Percentiles rank a stretch among this genome's conserved stretches.
Evolutionary conservation across 1,284 basidiomycete species (phyloP).

Genomic region (Ceratobasidium sp.): DNA sequence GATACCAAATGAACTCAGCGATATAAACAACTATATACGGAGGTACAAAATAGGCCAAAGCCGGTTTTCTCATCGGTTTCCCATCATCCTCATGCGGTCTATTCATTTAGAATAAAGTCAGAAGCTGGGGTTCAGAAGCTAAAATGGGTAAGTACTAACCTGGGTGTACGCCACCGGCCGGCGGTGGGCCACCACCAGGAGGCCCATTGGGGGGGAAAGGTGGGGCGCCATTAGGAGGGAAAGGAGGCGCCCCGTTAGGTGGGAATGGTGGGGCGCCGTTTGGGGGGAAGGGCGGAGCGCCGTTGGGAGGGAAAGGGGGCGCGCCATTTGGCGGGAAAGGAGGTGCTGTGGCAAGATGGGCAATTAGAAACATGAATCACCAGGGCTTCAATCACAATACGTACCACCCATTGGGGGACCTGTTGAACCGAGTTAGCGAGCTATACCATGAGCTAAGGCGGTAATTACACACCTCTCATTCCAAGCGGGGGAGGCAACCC

Average conservation of each 20-base stretch:
- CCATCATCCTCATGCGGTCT: conserved; percentile 83
- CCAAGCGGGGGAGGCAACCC: conserved; percentile 37
- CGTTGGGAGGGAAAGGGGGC: conserved; percentile 43
- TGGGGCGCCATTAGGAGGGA: conserved; percentile 54
- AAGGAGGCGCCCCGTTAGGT: conserved; percentile 61
- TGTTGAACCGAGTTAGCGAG: conserved; percentile 49
- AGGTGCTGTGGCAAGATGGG: conserved; percentile 59
- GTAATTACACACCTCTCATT: conserved; percentile 33
- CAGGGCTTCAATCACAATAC: conserved; percentile 43
- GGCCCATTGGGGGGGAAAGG: conserved; percentile 55
- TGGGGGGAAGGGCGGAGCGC: conserved; percentile 56
- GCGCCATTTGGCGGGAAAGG: conserved; percentile 51
- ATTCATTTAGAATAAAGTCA: background rate
- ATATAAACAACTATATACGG: conserved; percentile 14
- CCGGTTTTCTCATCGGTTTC: conserved; percentile 50
- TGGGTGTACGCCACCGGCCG: conserved; percentile 76
- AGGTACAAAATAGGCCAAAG: conserved; percentile 14
- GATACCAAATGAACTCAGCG: conserved; percentile 35
- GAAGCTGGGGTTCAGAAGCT: background rate
- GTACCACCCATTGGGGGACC: conserved; percentile 53
- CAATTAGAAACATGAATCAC: conserved; percentile 38
- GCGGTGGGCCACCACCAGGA: conserved; percentile 56
- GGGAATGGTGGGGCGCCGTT: conserved; percentile 67
- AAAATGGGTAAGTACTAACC: conserved; percentile 52
- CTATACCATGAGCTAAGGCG: conserved; percentile 27